Conservation (phyloP, 768 basidiomycete genomes). For the Tulasnella sp. region DNA sequence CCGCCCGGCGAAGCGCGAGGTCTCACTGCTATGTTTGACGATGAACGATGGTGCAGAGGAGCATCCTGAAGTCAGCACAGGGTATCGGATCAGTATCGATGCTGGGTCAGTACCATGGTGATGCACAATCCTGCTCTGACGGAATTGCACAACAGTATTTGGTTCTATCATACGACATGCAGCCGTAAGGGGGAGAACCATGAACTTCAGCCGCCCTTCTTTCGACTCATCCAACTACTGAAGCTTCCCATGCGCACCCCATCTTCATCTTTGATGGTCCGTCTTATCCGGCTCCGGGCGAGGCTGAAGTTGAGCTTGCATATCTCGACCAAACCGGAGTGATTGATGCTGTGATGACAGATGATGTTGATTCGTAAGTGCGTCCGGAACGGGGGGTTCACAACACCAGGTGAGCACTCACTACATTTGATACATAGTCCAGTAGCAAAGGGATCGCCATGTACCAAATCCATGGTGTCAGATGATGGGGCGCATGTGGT, state of each 20-base stretch:
- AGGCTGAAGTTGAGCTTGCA: conserved; percentile 90
- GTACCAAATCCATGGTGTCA: too few relatives aligned
- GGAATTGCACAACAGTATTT: conserved; percentile 25
- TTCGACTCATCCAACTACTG: conserved; percentile 67
- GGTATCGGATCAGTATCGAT: conserved; percentile 78
- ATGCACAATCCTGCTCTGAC: background rate
- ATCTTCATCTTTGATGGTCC: conserved; percentile 93
- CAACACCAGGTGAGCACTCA: background rate
- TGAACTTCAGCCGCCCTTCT: conserved; percentile 72
- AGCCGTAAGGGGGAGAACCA: conserved; percentile 62
- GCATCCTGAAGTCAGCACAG: conserved; percentile 53
- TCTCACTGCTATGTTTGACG: conserved; percentile 68
- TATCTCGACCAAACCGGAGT: conserved; percentile 70
- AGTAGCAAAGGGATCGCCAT: too few relatives aligned
- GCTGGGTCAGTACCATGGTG: conserved; percentile 34
- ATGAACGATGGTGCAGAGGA: conserved; percentile 63
- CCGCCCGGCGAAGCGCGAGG: conserved; percentile 57
- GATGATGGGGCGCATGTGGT: conserved; percentile 61
- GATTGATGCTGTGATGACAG: conserved; percentile 82
- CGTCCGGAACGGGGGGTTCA: conserved; percentile 4
- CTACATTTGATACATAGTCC: background rate
- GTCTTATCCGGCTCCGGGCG: conserved; percentile 78
- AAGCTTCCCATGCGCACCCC: conserved; percentile 65
- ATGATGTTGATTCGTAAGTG: conserved; percentile 94
- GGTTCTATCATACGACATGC: conserved; percentile 32